Percentiles rank a stretch among this genome's conserved stretches.
These are phyloP conservation scores for Kandelia obovata DNA, from an alignment of 345 rosid species.

Conservation along the genomic window DNA sequence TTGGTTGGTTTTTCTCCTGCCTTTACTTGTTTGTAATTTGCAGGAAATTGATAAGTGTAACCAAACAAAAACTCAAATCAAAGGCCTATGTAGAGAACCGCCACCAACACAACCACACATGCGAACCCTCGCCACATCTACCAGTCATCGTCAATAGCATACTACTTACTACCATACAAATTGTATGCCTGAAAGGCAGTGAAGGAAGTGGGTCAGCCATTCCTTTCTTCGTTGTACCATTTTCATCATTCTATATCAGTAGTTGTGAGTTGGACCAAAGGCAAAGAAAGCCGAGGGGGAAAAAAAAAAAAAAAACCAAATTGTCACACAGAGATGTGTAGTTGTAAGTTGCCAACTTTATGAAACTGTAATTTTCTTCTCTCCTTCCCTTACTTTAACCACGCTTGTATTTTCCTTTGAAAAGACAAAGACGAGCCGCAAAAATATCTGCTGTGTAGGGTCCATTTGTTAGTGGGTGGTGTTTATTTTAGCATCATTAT, in stretches of 20 bases:
- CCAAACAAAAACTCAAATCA: constrained; percentile 32
- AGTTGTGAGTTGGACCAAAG: constrained; percentile 47
- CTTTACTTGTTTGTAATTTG: constrained; percentile 3
- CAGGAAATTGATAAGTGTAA: constrained; percentile 34
- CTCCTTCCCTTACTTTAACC: constrained; percentile 7
- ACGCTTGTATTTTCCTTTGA: constrained; percentile 22
- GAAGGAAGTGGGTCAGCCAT: constrained; percentile 49
- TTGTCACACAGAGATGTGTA: constrained; percentile 22
- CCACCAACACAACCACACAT: constrained; percentile 23
- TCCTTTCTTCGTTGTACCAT: constrained; percentile 39
- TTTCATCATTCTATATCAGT: constrained; percentile 27
- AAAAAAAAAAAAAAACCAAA: not conserved
- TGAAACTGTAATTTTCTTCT: constrained; percentile 23
- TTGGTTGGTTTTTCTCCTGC: constrained; percentile 7
- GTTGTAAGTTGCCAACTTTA: constrained; percentile 22
- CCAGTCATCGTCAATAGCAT: constrained; percentile 17
- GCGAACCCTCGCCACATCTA: not conserved
- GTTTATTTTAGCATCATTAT: constrained; percentile 24
- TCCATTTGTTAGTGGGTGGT: not conserved
- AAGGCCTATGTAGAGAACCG: constrained; percentile 30
- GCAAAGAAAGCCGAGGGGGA: constrained; percentile 9
- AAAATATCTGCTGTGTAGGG: constrained; percentile 16
- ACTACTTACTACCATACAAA: constrained; percentile 45
- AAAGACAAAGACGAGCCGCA: constrained; percentile 27
- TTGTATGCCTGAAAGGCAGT: constrained; percentile 40